Evolutionary conservation across 2,329 filamentous ascomycete genomes (phyloP).

Genomic region (Leptographium galeiforme): DNA sequence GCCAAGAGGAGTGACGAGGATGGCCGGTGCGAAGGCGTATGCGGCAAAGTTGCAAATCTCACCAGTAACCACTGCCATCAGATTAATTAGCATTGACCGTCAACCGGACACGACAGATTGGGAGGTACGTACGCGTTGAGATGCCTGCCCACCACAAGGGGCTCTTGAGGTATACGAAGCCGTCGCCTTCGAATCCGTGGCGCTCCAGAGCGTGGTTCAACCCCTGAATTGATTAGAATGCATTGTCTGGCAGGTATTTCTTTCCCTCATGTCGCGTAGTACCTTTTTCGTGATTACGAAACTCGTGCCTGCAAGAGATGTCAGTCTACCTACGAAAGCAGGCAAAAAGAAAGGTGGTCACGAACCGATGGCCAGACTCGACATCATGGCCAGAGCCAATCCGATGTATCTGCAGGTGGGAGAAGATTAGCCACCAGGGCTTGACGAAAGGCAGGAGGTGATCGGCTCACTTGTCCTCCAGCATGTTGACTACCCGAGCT

Average conservation of each 20-base stretch:
- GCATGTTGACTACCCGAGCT: slow-evolving; percentile 15
- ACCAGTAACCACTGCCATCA: slow-evolving; percentile 62
- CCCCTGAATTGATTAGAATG: slow-evolving; percentile 6
- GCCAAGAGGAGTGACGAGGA: slow-evolving; percentile 88
- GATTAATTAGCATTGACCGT: slow-evolving; percentile 4
- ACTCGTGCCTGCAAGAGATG: slow-evolving; percentile 55
- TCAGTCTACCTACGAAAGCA: slow-evolving; percentile 3
- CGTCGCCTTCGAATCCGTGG: slow-evolving; percentile 94
- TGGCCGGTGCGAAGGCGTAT: slow-evolving; percentile 97
- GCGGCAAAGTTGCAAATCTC: slow-evolving; percentile 96
- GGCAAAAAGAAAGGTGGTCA: slow-evolving; percentile 3
- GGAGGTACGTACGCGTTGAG: slow-evolving; percentile 52
- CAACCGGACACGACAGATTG: neutral
- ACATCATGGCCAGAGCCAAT: slow-evolving; percentile 59
- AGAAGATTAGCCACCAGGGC: neutral
- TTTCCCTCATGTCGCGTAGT: neutral
- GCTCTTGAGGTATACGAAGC: slow-evolving; percentile 84
- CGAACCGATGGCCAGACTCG: slow-evolving; percentile 64
- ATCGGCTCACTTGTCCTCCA: slow-evolving; percentile 31
- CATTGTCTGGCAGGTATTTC: slow-evolving; percentile 1
- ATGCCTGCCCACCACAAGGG: slow-evolving; percentile 98
- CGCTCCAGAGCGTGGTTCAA: slow-evolving; percentile 78
- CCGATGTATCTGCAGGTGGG: slow-evolving; percentile 52
- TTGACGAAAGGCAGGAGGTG: too few species aligned
- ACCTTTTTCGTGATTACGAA: slow-evolving; percentile 99